Evolutionary conservation across 495 filamentous ascomycete species (phyloP), one percentile per base, ranked within the genome.

Genomic region (Penicillium malachiteum): DNA sequence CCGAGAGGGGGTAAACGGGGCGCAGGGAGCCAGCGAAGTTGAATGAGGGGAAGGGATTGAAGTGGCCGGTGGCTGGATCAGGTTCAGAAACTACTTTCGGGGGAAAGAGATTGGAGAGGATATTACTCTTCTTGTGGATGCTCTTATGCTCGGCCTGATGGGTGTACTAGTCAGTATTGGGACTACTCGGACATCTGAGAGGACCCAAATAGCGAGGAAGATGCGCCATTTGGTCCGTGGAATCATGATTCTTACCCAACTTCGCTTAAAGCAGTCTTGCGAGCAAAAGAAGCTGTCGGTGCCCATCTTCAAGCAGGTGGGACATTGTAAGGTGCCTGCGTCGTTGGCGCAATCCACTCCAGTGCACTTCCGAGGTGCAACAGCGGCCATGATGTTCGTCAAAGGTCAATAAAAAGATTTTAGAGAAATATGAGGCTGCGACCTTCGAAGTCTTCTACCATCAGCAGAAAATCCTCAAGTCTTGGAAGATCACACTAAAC

Each of bases 221-320:
- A 26, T 26, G 21, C 21, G 21, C 21, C 21, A 26, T 26, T 26
- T 26, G 21, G 21, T 1, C 21, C 4, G 21, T 26, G 4, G 21
- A 26, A 4, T 26, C 21, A 26, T 26, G 21, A 26, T 53, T 56
- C 87, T 67, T 83, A 97, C 94, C 94, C 94, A 98, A 76, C 90
- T 97, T 67, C 84, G 84, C 79, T 96, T 97, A 77, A 98, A 98
- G 81, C 94, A 98, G 64, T 97, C 95, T 68, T 98, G 95, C 10
- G 91, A 91, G 78, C 94, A 98, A 79, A 97, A 98, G 71, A 84
- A 96, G 75, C 90, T 94, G 67, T 93, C 90, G 64, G 88, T 92
- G 46, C 89, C 92, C 48, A 89, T 71, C 71, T 92, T 96, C 55
- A 96, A 78, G 63, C 94, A 98, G 44, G 88, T 97, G 26, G 94